These are phyloP conservation scores for Coniella vitis DNA, from an alignment of 2,329 filamentous ascomycete genomes.

Conservation along the genomic window DNA sequence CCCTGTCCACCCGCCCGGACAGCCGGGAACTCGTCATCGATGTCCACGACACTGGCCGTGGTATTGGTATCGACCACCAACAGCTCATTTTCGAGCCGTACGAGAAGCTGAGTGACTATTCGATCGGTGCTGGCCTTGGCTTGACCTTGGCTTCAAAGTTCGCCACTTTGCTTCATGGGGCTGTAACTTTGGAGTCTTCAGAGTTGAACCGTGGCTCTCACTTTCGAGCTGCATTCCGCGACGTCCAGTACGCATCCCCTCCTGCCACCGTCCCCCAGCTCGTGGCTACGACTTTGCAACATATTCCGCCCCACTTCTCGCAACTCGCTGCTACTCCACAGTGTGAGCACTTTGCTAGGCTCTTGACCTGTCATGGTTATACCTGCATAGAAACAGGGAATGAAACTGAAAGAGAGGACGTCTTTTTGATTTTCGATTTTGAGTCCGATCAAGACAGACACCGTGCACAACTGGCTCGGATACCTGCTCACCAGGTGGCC, in stretches of 20 bases:
- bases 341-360: no score
- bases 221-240: constrained; percentile 24
- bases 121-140: constrained; percentile 34
- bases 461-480: no score
- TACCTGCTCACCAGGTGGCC: no score
- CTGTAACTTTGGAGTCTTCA: constrained; percentile 30
- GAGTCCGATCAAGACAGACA: no score
- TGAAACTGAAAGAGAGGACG: no score
- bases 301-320: not conserved
- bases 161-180: constrained; percentile 32
- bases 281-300: no score
- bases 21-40: constrained; percentile 29
- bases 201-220: constrained; percentile 29
- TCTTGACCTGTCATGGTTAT: no score
- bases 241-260: no score
- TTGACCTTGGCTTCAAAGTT: constrained; percentile 35
- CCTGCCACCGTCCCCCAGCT: no score
- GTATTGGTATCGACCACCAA: constrained; percentile 29
- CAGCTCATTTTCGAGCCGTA: constrained; percentile 36
- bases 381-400: no score
- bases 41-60: constrained; percentile 34
- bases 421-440: no score
- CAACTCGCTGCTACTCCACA: no score
- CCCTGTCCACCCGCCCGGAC: constrained; percentile 24
- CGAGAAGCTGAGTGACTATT: constrained; percentile 32